These are phyloP conservation scores for Raddia guianensis DNA, from an alignment of 176 grass and related monocot species.

Conservation along the genomic window DNA sequence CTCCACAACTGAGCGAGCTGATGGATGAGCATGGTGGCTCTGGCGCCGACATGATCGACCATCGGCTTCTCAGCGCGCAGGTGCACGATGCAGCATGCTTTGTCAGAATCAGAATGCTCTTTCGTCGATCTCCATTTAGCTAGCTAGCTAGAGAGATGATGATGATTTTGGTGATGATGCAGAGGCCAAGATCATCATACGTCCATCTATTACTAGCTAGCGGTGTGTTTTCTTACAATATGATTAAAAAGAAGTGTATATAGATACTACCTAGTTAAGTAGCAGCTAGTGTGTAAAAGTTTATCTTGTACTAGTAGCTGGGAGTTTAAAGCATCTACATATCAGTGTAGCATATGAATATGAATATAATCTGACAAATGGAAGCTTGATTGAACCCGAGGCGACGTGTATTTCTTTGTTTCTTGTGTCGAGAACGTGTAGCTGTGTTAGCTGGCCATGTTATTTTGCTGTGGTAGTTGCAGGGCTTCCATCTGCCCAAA, in stretches of 20 bases:
- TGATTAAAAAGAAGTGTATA: constrained; percentile 4
- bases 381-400: not conserved
- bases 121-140: no score
- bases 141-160: not conserved
- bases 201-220: not conserved
- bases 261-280: not conserved
- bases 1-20: constrained; percentile 63
- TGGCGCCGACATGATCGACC: no score
- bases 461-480: constrained; percentile 25
- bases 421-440: not conserved
- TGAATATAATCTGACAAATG: not conserved
- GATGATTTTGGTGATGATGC: not conserved
- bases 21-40: not conserved
- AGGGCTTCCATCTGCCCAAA: constrained; percentile 31
- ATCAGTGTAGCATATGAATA: not conserved
- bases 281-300: not conserved
- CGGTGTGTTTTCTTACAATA: not conserved
- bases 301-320: not conserved
- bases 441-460: not conserved
- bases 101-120: no score
- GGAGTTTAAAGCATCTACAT: not conserved
- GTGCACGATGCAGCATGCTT: not conserved
- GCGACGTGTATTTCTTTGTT: not conserved
- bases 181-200: not conserved
- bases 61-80: no score